Evolutionary conservation across 345 rosid genomes (phyloP), one percentile per base, ranked within the genome.

Genomic region (Brassica cretica): DNA sequence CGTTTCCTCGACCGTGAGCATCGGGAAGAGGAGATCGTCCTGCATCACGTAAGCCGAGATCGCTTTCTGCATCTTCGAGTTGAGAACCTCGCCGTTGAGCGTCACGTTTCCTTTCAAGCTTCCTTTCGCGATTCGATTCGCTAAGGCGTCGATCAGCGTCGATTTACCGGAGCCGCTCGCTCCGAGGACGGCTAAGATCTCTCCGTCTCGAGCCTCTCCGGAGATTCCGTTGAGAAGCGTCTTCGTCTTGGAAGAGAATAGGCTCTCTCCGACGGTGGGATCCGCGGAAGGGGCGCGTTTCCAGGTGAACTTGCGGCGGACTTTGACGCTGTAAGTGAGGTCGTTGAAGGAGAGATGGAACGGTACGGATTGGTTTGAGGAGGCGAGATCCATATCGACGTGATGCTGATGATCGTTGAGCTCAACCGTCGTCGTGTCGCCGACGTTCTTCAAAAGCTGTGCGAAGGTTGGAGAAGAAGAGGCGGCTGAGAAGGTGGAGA

Each of bases 121-220:
- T 11, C 87, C 97, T 74, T 86, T 92, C 0, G 97, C 90, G 19
- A 94, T 92, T 35, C 97, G 78, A 33, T 92, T 91, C 2, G 95
- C 98, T 6, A 92, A 65, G 0, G 98, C 98, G 12, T 94, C 98
- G 29, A 94, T 83, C 3, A 94, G 80, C 0, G 98, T 94, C 16
- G 98, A 94, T 71, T 94, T 94, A 1, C 98, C 98, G 0, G 98
- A 92, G 0, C 98, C 98, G 63, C 98, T 94, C 0, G 98, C 98
- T 0, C 98, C 97, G 0, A 94, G 95, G 19, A 94, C 95, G 0
- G 98, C 98, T 0, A 92, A 46, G 29, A 92, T 89, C 89, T 94
- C 97, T 0, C 98, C 98, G 5, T 94, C 97, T 1, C 93, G 84
- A 0, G 98, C 94, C 85, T 89, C 92, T 0, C 98, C 98, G 16